Evolutionary conservation across 2,329 filamentous ascomycete species (phyloP), one percentile per base, ranked within the genome.

Genomic region (Penicillium rolfsii): DNA sequence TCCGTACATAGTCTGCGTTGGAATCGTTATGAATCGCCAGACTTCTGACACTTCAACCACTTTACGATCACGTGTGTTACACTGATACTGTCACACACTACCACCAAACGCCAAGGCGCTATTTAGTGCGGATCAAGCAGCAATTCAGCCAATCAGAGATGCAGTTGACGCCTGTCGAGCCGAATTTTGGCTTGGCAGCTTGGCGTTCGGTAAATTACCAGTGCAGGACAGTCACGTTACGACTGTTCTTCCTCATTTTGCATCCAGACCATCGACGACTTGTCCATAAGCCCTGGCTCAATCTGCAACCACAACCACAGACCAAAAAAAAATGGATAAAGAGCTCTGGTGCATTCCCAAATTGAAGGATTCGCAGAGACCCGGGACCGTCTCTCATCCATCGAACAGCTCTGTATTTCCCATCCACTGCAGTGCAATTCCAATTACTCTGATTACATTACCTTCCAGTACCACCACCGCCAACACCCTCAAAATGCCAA

Each of bases 401-500:
- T n/a, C 30, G 30, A 30, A 35, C 22, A 35, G 45, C 45, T 30
- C 45, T 48, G 45, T 43, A 22, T 41, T 12, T 48, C 14, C 43
- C 26, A 14, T 22, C 24, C 24, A 4, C 22, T 14, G 14, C 16
- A 16, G 8, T 8, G 2, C 7, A 4, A 33, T 4, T 33, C 30
- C 28, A 30, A 16, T 4, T 5, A 38, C 35, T 35, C 38, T 19
- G 19, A 54, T 19, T 43, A 35, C 36, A 35, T 35, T 52, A 52
- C 49, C 28, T 35, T 36, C 33, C 35, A 40, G 33, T 26, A 36
- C 30, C 24, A 36, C 40, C 53, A 26, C 26, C 26, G 16, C 41
- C 41, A 35, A 30, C 14, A 64, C 57, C 60, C 58, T 63, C 55
- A 30, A 33, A 61, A 67, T 68, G 71, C 71, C 71, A 72, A 73